Evolutionary conservation across 208 protist genomes (phyloP).

Genomic region (Tritrichomonas foetus): DNA sequence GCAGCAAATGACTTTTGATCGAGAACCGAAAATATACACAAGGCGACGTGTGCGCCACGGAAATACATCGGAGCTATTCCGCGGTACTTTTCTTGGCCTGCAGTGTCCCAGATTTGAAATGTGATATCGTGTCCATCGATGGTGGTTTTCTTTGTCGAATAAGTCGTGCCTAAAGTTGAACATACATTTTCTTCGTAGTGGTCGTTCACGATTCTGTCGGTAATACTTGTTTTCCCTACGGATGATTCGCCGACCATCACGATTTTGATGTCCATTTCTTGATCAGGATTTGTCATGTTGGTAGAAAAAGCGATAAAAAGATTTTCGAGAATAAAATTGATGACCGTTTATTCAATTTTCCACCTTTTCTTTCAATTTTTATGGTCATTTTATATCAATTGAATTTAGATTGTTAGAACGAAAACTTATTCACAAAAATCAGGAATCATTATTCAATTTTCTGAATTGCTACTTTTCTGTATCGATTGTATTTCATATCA

Average conservation of each 20-base stretch:
- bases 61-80: neutral
- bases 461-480: no score
- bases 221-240: neutral
- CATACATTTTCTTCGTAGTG: neutral
- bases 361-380: no score
- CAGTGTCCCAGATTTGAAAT: slow-evolving; percentile 38
- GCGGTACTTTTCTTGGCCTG: no score
- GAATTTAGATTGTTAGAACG: no score
- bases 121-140: neutral
- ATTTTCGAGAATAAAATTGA: no score
- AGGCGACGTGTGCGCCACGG: neutral
- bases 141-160: neutral
- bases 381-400: no score
- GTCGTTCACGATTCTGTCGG: neutral
- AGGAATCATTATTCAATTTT: no score
- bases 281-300: no score
- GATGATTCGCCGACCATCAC: neutral
- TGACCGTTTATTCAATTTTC: no score
- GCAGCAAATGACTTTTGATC: neutral
- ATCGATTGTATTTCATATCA: no score
- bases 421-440: no score
- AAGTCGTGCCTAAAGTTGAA: neutral
- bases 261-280: neutral
- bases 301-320: no score
- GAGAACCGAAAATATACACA: neutral